Conservation (phyloP, 192 early-diverging fungal genomes). For the Umbelopsis sp. region DNA sequence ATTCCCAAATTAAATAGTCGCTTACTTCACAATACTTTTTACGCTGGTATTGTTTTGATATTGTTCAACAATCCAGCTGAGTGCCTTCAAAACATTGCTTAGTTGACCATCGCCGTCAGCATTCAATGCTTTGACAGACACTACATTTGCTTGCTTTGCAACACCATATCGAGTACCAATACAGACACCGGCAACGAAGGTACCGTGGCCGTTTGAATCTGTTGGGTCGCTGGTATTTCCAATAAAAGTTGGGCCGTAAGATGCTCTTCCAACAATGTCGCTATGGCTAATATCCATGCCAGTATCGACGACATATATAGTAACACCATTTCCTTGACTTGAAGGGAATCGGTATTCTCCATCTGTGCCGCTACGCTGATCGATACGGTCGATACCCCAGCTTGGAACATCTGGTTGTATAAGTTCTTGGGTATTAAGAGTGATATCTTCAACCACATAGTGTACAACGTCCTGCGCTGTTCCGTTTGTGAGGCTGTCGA, state of each 20-base stretch:
- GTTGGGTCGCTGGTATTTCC: conserved; percentile 31
- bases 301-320: conserved; percentile 95
- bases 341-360: conserved; percentile 27
- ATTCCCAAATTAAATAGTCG: not conserved
- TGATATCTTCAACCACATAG: conserved; percentile 34
- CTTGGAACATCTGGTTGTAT: conserved; percentile 31
- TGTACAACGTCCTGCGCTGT: conserved; percentile 20
- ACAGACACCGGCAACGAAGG: conserved; percentile 61
- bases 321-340: conserved; percentile 65
- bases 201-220: conserved; percentile 59
- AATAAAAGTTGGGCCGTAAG: conserved; percentile 42
- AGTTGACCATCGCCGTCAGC: conserved; percentile 49
- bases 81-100: conserved; percentile 45
- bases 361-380: conserved; percentile 34
- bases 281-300: conserved; percentile 46
- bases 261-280: conserved; percentile 55
- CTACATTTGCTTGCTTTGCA: conserved; percentile 54
- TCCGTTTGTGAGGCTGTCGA: conserved; percentile 12
- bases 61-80: conserved; percentile 55
- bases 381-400: conserved; percentile 40
- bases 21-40: conserved; percentile 48
- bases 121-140: conserved; percentile 58
- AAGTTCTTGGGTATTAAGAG: conserved; percentile 31
- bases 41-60: conserved; percentile 28
- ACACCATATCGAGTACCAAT: conserved; percentile 58